Evolutionary conservation across 2,329 filamentous ascomycete species (phyloP).

Genomic region (Fusarium foetens): DNA sequence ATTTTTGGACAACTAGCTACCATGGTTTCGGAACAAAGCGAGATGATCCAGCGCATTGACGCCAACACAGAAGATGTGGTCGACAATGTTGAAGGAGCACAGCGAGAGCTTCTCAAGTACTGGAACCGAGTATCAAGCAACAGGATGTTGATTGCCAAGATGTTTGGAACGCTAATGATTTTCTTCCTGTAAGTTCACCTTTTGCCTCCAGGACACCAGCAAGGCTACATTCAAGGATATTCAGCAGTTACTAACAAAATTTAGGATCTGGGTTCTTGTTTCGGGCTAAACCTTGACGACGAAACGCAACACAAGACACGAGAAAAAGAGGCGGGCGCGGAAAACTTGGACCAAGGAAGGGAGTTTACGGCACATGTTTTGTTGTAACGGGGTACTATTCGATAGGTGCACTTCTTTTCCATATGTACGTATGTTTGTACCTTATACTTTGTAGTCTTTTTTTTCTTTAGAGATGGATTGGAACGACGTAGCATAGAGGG

Average conservation of each 20-base stretch:
- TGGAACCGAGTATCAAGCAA: conserved; percentile 95
- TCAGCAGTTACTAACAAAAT: conserved; percentile 16
- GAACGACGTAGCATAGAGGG: conserved; percentile 24
- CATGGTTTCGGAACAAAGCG: conserved; percentile 97
- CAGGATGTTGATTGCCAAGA: conserved; percentile 90
- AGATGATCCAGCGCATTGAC: conserved; percentile 97
- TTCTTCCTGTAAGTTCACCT: conserved; percentile 73
- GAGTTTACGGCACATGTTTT: conserved; percentile 37
- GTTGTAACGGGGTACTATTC: conserved; percentile 41
- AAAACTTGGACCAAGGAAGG: conserved; percentile 18
- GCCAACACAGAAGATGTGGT: conserved; percentile 98
- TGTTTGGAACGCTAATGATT: conserved; percentile 88
- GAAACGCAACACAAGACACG: conserved; percentile 8
- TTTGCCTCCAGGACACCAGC: neutral
- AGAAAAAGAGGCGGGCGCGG: conserved; percentile 22
- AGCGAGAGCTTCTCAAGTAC: conserved; percentile 95
- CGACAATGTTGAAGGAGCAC: conserved; percentile 97
- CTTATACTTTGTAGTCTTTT: conserved; percentile 33
- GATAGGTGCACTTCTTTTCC: conserved; percentile 33
- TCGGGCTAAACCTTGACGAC: conserved; percentile 46
- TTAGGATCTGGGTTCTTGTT: conserved; percentile 54
- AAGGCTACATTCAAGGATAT: neutral
- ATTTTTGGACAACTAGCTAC: conserved; percentile 95
- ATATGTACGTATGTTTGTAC: conserved; percentile 35
- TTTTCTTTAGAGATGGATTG: conserved; percentile 23